These are phyloP conservation scores for Anisogramma anomala DNA, from an alignment of 2,329 filamentous ascomycete species.

Conservation along the genomic window DNA sequence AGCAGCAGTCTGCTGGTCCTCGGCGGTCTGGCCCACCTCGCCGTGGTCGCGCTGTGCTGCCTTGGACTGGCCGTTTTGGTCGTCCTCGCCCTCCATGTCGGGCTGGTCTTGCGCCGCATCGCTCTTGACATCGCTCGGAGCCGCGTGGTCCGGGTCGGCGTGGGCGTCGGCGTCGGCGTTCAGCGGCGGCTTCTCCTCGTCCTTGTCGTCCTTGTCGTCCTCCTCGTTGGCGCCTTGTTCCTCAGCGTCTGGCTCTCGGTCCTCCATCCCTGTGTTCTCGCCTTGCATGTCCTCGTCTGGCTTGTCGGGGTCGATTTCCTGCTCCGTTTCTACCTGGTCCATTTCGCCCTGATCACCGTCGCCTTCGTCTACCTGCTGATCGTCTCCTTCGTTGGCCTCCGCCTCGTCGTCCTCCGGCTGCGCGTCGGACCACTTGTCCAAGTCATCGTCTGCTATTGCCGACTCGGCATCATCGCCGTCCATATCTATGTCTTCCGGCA, in stretches of 20 bases:
- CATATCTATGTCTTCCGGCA: constrained; percentile 22
- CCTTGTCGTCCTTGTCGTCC: constrained; percentile 37
- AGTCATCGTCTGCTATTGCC: constrained; percentile 11
- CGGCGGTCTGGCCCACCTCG: constrained; percentile 51
- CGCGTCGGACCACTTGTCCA: constrained; percentile 36
- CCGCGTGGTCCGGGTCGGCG: constrained; percentile 49
- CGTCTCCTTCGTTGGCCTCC: constrained; percentile 19
- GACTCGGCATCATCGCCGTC: constrained; percentile 19
- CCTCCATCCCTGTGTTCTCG: constrained; percentile 14
- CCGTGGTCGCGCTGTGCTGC: constrained; percentile 55
- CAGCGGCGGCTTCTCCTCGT: constrained; percentile 24
- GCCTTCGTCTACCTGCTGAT: constrained; percentile 23
- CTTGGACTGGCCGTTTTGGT: constrained; percentile 48
- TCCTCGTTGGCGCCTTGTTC: constrained; percentile 27
- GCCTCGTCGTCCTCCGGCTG: constrained; percentile 18
- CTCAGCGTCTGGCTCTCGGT: constrained; percentile 21
- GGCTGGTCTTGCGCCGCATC: constrained; percentile 56
- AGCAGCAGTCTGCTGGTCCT: constrained; percentile 50
- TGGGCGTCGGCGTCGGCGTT: constrained; percentile 35
- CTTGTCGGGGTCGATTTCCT: constrained; percentile 19
- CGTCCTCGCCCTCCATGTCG: constrained; percentile 38
- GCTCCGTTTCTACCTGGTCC: constrained; percentile 60
- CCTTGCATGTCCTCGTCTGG: constrained; percentile 12
- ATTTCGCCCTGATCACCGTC: constrained; percentile 28
- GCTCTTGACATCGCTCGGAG: constrained; percentile 51